Percentiles rank a stretch among this genome's conserved stretches.
These are phyloP conservation scores for Athelia sp. DNA, from an alignment of 1,284 basidiomycete species.

Conservation along the genomic window DNA sequence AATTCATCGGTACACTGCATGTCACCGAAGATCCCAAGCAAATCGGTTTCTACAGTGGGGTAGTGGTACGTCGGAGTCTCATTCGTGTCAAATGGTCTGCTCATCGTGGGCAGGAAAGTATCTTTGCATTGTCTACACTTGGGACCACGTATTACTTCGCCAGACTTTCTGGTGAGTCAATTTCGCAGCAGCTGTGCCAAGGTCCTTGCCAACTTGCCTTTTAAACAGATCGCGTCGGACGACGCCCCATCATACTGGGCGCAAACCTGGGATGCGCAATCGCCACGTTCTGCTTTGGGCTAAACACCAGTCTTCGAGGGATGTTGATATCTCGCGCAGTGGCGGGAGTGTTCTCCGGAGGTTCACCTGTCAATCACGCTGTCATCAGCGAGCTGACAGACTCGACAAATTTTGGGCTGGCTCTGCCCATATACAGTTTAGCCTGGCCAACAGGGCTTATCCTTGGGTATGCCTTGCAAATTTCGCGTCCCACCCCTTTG, in stretches of 20 bases:
- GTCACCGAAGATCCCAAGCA: slow-evolving; percentile 28
- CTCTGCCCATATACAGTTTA: slow-evolving; percentile 58
- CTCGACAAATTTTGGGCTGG: slow-evolving; percentile 53
- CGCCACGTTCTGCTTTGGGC: slow-evolving; percentile 49
- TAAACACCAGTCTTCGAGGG: slow-evolving; percentile 44
- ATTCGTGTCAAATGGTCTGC: too few relatives aligned
- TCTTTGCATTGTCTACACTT: slow-evolving; percentile 57
- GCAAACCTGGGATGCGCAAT: slow-evolving; percentile 49
- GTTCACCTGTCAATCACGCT: slow-evolving; percentile 56
- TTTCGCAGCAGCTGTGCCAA: too few relatives aligned
- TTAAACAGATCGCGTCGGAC: slow-evolving; percentile 55
- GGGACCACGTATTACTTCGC: slow-evolving; percentile 63
- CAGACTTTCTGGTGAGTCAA: slow-evolving; percentile 46
- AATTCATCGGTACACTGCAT: slow-evolving; percentile 30
- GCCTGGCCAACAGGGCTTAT: slow-evolving; percentile 60
- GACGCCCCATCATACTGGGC: slow-evolving; percentile 55
- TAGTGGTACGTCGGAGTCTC: slow-evolving; percentile 33
- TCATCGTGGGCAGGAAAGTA: too few relatives aligned
- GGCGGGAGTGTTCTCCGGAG: slow-evolving; percentile 62
- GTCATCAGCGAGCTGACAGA: slow-evolving; percentile 64
- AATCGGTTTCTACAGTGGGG: slow-evolving; percentile 37
- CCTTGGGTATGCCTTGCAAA: slow-evolving; percentile 40
- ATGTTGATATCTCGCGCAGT: slow-evolving; percentile 38
- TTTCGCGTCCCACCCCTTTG: neutral
- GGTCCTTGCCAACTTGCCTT: too few relatives aligned